These are phyloP conservation scores for Powellomyces hirtus DNA, from an alignment of 192 early-diverging fungal genomes.

Conservation along the genomic window DNA sequence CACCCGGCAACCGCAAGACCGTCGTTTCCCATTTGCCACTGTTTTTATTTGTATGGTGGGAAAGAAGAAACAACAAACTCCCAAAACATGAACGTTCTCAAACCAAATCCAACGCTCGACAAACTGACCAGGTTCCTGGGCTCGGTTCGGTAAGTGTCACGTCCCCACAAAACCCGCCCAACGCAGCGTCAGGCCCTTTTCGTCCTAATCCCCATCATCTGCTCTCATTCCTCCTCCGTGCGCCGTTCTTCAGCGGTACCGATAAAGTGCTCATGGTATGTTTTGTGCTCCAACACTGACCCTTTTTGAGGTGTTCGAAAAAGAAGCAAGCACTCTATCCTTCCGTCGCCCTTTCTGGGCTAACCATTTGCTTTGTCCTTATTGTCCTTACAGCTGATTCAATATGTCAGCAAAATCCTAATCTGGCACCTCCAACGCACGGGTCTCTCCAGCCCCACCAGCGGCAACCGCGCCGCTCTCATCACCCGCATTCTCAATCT, in stretches of 20 bases:
- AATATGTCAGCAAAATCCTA: conserved; percentile 90
- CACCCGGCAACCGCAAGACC: too few relatives aligned
- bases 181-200: background rate
- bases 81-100: conserved; percentile 16
- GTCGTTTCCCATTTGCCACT: too few relatives aligned
- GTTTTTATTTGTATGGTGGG: too few relatives aligned
- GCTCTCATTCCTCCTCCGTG: background rate
- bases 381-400: conserved; percentile 63
- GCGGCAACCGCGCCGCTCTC: conserved; percentile 9
- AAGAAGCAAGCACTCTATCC: background rate
- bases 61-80: too few relatives aligned
- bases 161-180: background rate
- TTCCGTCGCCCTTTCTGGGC: background rate
- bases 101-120: conserved; percentile 46
- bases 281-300: background rate
- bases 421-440: conserved; percentile 71
- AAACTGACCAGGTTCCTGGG: conserved; percentile 45
- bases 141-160: conserved; percentile 28
- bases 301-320: too few relatives aligned
- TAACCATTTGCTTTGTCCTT: background rate
- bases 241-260: conserved; percentile 52
- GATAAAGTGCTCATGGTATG: conserved; percentile 70
- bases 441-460: conserved; percentile 45
- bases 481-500: conserved; percentile 76
- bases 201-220: background rate